Conservation (phyloP, 768 basidiomycete genomes). For the Phaffia tasmanica region DNA sequence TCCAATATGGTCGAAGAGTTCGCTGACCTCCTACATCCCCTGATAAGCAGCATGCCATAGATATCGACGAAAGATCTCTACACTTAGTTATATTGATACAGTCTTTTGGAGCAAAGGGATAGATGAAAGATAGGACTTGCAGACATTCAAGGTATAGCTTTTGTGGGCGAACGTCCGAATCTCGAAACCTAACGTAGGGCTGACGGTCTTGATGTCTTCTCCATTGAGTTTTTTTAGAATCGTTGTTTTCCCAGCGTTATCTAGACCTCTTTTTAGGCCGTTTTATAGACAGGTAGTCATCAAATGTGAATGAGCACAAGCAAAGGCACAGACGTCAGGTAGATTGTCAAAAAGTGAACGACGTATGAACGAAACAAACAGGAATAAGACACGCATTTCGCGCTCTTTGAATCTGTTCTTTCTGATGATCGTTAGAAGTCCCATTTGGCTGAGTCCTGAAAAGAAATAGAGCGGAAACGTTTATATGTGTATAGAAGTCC, state of each 20-base stretch:
- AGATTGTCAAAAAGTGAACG: background rate
- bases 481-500: background rate
- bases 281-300: too few relatives aligned
- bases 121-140: slow-evolving; percentile 41
- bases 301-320: background rate
- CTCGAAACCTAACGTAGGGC: slow-evolving; percentile 94
- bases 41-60: slow-evolving; percentile 35
- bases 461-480: too few relatives aligned
- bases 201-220: slow-evolving; percentile 76
- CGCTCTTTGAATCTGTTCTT: slow-evolving; percentile 92
- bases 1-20: slow-evolving; percentile 92
- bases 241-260: slow-evolving; percentile 98
- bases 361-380: slow-evolving; percentile 29
- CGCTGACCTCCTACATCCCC: slow-evolving; percentile 98
- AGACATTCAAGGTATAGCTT: slow-evolving; percentile 71
- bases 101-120: background rate
- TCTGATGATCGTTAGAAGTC: slow-evolving; percentile 88
- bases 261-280: slow-evolving; percentile 62
- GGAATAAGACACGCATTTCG: slow-evolving; percentile 91
- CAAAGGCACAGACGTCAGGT: background rate
- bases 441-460: slow-evolving; percentile 47
- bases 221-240: slow-evolving; percentile 89
- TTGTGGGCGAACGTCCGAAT: slow-evolving; percentile 91
- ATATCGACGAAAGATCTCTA: background rate
- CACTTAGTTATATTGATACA: background rate